These are phyloP conservation scores for Colletotrichum musicola DNA, from an alignment of 2,329 filamentous ascomycete species.

Conservation along the genomic window DNA sequence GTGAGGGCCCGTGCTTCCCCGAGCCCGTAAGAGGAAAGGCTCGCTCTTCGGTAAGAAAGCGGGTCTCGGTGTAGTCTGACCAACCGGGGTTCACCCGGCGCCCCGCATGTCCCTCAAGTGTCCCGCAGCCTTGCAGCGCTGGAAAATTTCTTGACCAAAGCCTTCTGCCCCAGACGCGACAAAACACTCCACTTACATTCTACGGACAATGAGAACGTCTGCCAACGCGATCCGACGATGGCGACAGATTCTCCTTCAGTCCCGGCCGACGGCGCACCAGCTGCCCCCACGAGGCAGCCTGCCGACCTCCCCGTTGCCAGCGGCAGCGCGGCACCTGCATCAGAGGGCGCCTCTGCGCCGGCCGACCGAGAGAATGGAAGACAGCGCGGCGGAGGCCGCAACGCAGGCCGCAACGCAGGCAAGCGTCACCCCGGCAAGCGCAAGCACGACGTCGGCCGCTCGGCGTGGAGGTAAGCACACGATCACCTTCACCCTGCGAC, in stretches of 20 bases:
- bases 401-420: conserved; percentile 16
- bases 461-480: conserved; percentile 33
- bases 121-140: conserved; percentile 32
- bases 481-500: too few relatives aligned
- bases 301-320: conserved; percentile 17
- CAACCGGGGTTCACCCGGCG: conserved; percentile 33
- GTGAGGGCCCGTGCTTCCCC: too few relatives aligned
- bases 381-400: conserved; percentile 13
- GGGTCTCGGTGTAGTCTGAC: neutral
- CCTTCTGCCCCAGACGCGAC: conserved; percentile 10
- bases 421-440: conserved; percentile 25
- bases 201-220: conserved; percentile 35
- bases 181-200: conserved; percentile 28
- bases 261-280: conserved; percentile 2
- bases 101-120: conserved; percentile 7
- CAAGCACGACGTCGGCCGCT: conserved; percentile 35
- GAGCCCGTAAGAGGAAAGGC: neutral
- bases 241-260: conserved; percentile 34
- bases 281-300: conserved; percentile 24
- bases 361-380: conserved; percentile 7
- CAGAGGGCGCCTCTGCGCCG: conserved; percentile 20
- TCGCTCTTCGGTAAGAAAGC: neutral
- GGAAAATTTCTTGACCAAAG: conserved; percentile 35
- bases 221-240: conserved; percentile 29
- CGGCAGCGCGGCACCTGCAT: conserved; percentile 22